Base-by-base conservation (phyloP, 805 yeast genomes). In the Kodamaea leandrae region DNA sequence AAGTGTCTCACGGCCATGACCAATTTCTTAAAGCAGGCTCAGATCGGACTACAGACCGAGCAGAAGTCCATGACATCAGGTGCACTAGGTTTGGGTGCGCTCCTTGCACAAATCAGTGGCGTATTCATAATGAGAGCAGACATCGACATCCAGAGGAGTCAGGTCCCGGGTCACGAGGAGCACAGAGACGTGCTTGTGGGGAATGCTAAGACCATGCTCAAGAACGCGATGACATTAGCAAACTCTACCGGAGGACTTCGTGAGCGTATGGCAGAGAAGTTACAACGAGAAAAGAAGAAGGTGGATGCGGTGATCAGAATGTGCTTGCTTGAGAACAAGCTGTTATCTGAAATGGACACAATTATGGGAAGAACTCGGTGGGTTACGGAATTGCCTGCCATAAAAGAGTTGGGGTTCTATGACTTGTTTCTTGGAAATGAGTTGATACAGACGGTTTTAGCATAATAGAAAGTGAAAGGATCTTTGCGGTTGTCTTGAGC, bases 111-210 rank as follows among this genome's bases (percentile, higher is more conserved):
- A 42, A 44, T 74, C 2, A 60, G 74, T 44, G 62, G 70, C 6
- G 57, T 76, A 1, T 49, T 68, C 23, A 70, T 76, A n/a, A 77
- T 74, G 23, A 59, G 82, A 36, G 69, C 78, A 1, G 82, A 77
- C 50, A 63, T 76, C 3, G 81, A 76, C 41, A 50, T 74, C 9
- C 80, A 75, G 51, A 58, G 81, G 41, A 58, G 71, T n/a, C 66
- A 61, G 33, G 23, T 73, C 3, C 37, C 52, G 0, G 55, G 54
- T 13, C 45, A 40, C 18, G 43, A 45, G 2, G 60, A 60, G 12
- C 61, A 63, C 48, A 43, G 44, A 14, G 47, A 43, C 2, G 50
- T 71, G 1, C 54, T 77, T 14, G 42, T 60, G 5, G 54, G 58
- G 9, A 77, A 77, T 42, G 55, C 68, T 33, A 66, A 59, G 30